A percentile compares a stretch with the other conserved stretches of the same genome.
Evolutionary conservation across 1,284 basidiomycete genomes (phyloP).

Genomic region (Volvariella volvacea): DNA sequence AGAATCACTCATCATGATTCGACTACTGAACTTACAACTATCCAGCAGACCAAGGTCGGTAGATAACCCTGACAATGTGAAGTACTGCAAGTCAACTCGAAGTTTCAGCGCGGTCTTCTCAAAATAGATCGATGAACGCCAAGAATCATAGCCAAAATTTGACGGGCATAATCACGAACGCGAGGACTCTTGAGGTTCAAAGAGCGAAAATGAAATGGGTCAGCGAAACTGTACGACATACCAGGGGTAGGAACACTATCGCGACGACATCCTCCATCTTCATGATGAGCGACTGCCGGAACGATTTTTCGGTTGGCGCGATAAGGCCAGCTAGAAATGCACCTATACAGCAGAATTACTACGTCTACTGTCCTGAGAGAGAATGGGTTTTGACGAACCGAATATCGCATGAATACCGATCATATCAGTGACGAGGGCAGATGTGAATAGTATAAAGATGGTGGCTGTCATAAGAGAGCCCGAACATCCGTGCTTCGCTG

Average conservation of each 20-base stretch:
- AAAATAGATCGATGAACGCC: too few species aligned
- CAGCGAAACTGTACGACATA: conserved; percentile 27
- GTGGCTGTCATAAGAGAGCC: conserved; percentile 76
- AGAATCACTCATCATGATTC: neutral
- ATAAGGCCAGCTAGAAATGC: conserved; percentile 89
- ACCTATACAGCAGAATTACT: conserved; percentile 34
- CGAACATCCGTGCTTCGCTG: conserved; percentile 69
- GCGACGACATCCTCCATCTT: conserved; percentile 81
- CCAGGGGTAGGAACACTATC: conserved; percentile 83
- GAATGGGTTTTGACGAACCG: conserved; percentile 32
- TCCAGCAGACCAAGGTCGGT: conserved; percentile 86
- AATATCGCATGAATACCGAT: conserved; percentile 93
- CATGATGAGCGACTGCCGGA: conserved; percentile 72
- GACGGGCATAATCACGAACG: too few species aligned
- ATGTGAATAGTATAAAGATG: conserved; percentile 75
- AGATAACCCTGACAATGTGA: conserved; percentile 80
- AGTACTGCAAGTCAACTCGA: conserved; percentile 51
- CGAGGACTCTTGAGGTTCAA: too few species aligned
- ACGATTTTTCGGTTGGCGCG: conserved; percentile 84
- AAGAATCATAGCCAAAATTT: too few species aligned
- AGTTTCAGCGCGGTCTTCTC: too few species aligned
- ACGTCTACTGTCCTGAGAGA: neutral
- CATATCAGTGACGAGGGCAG: conserved; percentile 89
- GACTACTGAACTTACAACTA: conserved; percentile 37
- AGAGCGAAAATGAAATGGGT: too few species aligned